Base-by-base conservation (phyloP, 192 early-diverging fungal species). In the Bifiguratus adelaidae region DNA sequence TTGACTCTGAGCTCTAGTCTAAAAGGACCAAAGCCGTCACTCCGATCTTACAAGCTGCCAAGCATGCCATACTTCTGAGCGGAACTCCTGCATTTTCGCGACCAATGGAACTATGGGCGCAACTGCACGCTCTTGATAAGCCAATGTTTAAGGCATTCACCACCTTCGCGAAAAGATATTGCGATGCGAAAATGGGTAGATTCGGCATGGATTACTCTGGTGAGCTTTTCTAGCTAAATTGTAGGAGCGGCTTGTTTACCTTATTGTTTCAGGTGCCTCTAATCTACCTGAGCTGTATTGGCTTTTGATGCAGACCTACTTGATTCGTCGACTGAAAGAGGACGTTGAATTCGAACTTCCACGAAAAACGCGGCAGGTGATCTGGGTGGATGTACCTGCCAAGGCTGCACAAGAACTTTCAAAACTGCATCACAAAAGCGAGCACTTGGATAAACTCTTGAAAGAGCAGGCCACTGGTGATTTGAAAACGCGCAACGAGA, bases 241-340 rank as follows among this genome's bases (percentile, higher is more conserved):
- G 5, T 58, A 37, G 28, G 7, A 19, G 13, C 24, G 7, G n/a
- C 13, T n/a, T 32, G 30, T 48, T 30, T 33, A 48, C 30, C n/a
- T 19, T 48, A 6, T 16, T 21, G 9, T 6, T 32, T 7, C 34
- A 52, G 68, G 68, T 28, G 22, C 46, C 18, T 48, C 40, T 18
- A 74, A 74, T 44, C 54, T 61, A 8, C 13, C 11, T 15, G 71
- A 74, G 51, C 55, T 74, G 9, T 26, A 73, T 41, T 67, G 44
- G 41, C 25, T 71, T 19, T 44, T 74, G 22, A 44, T 52, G 19
- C 25, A 20, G n/a, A 71, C 71, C 0, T 48, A 74, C 41, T 41
- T 74, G 35, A 66, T 74, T 11, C 56, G 71, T 19, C 48, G 71
- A 3, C 48, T 70, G 3, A 74, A 74, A 30, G 33, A 61, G 3